phyloP scores from a whole-genome alignment of 2,329 filamentous ascomycete species.

The Westerdykella sp. region DNA sequence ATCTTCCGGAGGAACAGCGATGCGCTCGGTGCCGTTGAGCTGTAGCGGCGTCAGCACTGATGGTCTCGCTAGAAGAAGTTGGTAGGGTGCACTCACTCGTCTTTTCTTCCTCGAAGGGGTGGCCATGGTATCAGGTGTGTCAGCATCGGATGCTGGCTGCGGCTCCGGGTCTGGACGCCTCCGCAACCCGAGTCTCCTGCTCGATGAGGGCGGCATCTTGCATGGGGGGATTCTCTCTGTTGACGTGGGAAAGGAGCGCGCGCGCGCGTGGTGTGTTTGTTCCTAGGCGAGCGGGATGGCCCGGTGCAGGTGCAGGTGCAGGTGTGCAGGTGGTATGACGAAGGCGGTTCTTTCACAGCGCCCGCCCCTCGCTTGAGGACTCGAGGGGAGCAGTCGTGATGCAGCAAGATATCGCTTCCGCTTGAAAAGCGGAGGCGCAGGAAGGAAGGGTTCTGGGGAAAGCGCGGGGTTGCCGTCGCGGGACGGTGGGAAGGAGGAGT shows the following conservation, averaged over 20 bases:
- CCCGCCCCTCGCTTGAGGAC: constrained; percentile 9
- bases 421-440: background rate
- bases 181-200: constrained; percentile 22
- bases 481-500: background rate
- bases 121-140: constrained; percentile 44
- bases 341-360: background rate
- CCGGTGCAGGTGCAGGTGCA: no score
- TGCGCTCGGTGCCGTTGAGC: constrained; percentile 32
- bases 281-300: background rate
- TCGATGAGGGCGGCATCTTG: constrained; percentile 27
- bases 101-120: constrained; percentile 45
- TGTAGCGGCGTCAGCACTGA: constrained; percentile 16
- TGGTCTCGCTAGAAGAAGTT: background rate
- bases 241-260: background rate
- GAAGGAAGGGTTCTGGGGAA: background rate
- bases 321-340: constrained; percentile 2
- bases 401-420: background rate
- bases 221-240: constrained; percentile 4
- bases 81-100: constrained; percentile 33
- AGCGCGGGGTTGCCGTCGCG: background rate
- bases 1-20: constrained; percentile 16
- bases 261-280: constrained; percentile 1
- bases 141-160: constrained; percentile 33
- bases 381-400: constrained; percentile 7
- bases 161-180: constrained; percentile 28